Evolutionary conservation across 2,329 filamentous ascomycete genomes (phyloP), one percentile per base, ranked within the genome.

Genomic region (Cadophora sp.): DNA sequence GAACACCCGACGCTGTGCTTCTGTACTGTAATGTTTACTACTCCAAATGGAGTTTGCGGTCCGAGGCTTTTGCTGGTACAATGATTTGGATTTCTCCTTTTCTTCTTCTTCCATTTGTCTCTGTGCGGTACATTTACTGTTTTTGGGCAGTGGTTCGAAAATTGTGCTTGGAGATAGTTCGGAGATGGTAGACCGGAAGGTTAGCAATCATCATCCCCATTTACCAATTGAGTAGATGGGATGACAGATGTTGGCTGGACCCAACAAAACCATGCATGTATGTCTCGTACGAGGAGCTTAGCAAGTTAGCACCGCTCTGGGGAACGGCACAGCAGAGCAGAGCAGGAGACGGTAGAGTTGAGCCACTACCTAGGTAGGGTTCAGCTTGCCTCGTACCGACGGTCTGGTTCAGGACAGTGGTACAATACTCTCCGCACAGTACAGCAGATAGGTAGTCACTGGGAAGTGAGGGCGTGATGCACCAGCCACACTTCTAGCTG

Each of bases 401-500:
- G 16, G 20, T 9, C 36, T 58, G 55, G 55, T n/a, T 58, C 53
- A 16, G 30, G 36, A 39, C 27, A 43, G 39, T 14, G 8, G 4
- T 43, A 18, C 39, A 18, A 9, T 43, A 43, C 39, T 43, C 16
- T 18, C 11, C 5, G 41, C 4, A 45, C 18, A 45, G n/a, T 16
- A 33, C 30, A 33, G 45, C n/a, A n/a, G n/a, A 30, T 30, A 30
- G 27, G 27, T 30, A 30, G 27, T 3, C 6, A 30, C 27, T 30
- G 27, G 6, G 6, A 30, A 30, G 3, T 3, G 27, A 13, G 45
- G 45, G 18, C 45, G 24, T 48, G 45, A 22, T 48, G 45, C 55
- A 58, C 33, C 55, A 58, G 55, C 55, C 55, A 58, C 55, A 56
- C 55, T 14, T 24, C 36, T 20, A 58, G 55, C 55, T 58, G 55